Base-by-base conservation (phyloP, 1,284 basidiomycete species). In the Vanrija sp. region DNA sequence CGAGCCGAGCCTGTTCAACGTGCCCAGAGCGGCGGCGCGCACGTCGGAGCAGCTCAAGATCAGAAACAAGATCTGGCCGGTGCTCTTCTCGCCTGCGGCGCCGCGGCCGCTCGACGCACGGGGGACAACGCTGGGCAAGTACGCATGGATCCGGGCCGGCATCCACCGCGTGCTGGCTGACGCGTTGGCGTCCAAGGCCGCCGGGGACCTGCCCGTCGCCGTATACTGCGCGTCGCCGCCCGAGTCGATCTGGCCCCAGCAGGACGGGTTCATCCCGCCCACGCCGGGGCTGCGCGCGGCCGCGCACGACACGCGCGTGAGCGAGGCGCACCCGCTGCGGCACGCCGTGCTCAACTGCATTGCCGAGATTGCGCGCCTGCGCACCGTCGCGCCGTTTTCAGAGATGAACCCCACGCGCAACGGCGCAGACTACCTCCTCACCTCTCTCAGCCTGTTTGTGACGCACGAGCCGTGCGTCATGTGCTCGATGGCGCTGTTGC, bases 391-490 rank as follows among this genome's bases (percentile, higher is more conserved):
- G 38, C 75, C 78, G 5, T 76, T 74, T 51, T 55, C 58, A 15
- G 68, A 70, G 19, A 64, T 69, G 15, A 53, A 64, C 38, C 71
- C 65, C 46, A 72, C 65, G 21, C 55, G 73, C 43, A 89, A 88
- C 65, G 87, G 87, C 14, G 79, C 83, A 4, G 86, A 87, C 69
- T 97, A 96, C 75, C 85, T 96, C 29, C 81, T 96, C 39, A 96
- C 91, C 0, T 84, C 84, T 0, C 81, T 86, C 25, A 85, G 85
- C 2, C 78, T 96, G 21, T 96, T 96, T 78, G 83, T 85, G 49
- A 90, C 90, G 3, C 93, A 97, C 73, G 93, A 97, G 66, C 93
- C 94, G 3, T 97, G 94, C 66, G 82, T 96, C 55, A 91, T 96
- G 88, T 97, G 94, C 72, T 84, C 85, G 62, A 97, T 97, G 94